Evolutionary conservation across 352 stramenopile species (phyloP).

Genomic region (Pythium grandisporangium): DNA sequence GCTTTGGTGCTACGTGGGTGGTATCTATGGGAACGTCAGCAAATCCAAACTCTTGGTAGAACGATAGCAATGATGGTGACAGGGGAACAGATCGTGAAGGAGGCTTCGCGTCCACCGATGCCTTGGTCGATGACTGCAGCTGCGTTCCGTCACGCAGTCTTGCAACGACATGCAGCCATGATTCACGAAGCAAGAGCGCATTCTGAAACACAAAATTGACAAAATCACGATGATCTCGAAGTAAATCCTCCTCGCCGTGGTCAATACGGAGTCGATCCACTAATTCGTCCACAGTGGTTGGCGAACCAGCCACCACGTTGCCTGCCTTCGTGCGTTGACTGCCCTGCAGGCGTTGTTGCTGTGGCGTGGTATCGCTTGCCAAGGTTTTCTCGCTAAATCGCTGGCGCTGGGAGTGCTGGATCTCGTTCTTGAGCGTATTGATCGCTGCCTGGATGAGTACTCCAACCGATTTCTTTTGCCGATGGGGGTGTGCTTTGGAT

Average conservation of each 20-base stretch:
- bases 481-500: not conserved
- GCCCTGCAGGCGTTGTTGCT: no score
- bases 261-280: constrained; percentile 28
- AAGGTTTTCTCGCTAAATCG: not conserved
- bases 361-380: no score
- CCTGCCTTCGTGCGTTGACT: no score
- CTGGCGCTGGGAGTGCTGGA: constrained; percentile 1
- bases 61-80: constrained; percentile 8
- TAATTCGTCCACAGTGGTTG: constrained; percentile 27
- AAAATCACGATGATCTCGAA: constrained; percentile 33
- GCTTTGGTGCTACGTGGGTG: no score
- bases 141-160: constrained; percentile 24
- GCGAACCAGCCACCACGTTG: no score
- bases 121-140: no score
- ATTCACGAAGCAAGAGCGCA: constrained; percentile 22
- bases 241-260: constrained; percentile 18
- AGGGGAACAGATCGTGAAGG: not conserved
- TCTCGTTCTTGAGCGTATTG: constrained; percentile 7
- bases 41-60: constrained; percentile 32
- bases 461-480: constrained; percentile 1
- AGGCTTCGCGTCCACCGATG: no score
- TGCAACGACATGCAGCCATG: constrained; percentile 46
- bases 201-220: constrained; percentile 62
- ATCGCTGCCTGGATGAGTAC: constrained; percentile 8
- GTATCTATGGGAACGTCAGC: no score